These are phyloP conservation scores for Penicillium sp. DNA, from an alignment of 2,329 filamentous ascomycete species.

Conservation along the genomic window DNA sequence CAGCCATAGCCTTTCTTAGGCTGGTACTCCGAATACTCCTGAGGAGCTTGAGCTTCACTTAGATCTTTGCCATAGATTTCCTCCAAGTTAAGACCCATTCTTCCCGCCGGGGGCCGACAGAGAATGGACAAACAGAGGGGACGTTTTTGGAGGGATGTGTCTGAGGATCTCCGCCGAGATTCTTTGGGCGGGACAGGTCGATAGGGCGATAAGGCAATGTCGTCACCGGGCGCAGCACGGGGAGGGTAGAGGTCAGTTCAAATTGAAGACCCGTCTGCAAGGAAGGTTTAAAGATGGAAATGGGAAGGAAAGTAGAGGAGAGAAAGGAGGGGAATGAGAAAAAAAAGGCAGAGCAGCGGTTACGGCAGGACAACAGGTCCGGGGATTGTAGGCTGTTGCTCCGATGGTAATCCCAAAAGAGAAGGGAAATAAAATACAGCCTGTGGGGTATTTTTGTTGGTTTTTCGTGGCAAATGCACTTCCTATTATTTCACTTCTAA, in stretches of 20 bases:
- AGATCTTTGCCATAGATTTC: slow-evolving; percentile 50
- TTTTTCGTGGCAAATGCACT: slow-evolving; percentile 16
- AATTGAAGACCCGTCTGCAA: slow-evolving; percentile 15
- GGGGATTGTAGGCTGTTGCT: slow-evolving; percentile 18
- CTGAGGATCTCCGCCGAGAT: slow-evolving; percentile 20
- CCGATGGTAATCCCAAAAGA: slow-evolving; percentile 12
- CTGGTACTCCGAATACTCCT: slow-evolving; percentile 56
- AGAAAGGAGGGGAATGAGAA: slow-evolving; percentile 15
- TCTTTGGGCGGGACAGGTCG: slow-evolving; percentile 17
- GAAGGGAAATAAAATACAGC: slow-evolving; percentile 24
- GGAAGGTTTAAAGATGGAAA: slow-evolving; percentile 7
- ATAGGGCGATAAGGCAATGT: slow-evolving; percentile 19
- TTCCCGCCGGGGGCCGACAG: slow-evolving; percentile 46
- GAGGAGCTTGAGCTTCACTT: slow-evolving; percentile 44
- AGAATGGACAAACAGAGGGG: slow-evolving; percentile 33
- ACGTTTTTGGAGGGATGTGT: slow-evolving; percentile 8
- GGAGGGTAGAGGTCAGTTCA: slow-evolving; percentile 9
- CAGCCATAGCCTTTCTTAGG: slow-evolving; percentile 74
- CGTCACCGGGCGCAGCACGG: slow-evolving; percentile 31
- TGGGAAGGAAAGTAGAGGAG: slow-evolving; percentile 7
- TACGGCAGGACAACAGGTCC: slow-evolving; percentile 23
- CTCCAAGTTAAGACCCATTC: slow-evolving; percentile 54
- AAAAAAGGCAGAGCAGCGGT: slow-evolving; percentile 10
- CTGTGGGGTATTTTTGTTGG: slow-evolving; percentile 15
- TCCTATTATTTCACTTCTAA: not conserved